Base-by-base conservation (phyloP, 768 basidiomycete species). In the Pleurotus citrinopileatus region DNA sequence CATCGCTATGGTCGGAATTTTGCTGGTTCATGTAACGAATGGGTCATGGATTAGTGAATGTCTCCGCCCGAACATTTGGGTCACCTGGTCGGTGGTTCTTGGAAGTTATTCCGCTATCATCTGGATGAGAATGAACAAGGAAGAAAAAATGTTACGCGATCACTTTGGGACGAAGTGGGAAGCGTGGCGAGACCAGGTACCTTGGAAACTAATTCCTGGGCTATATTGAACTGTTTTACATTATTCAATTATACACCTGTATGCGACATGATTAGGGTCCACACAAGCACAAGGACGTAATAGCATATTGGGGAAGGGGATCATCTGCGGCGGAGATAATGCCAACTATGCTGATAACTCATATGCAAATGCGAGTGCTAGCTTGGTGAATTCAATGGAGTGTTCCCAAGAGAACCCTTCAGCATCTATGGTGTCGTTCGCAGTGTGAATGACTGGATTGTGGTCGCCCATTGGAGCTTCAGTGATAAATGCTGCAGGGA, bases 331-430 rank as follows among this genome's bases (percentile, higher is more conserved):
- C n/a, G n/a, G n/a, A n/a, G n/a, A n/a, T n/a, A n/a, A n/a, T n/a
- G n/a, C n/a, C n/a, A 34, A 44, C 60, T 22, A 63, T 29, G 59
- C 44, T 22, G 69, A 63, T 57, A 84, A 59, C 62, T 85, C 84
- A 57, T 83, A 73, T 3, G 75, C 78, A 54, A 81, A 84, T 1
- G 79, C 82, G 10, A 83, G 72, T 19, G 72, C 78, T 19, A 85
- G 70, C 66, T 84, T 84, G 17, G 80, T 76, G 60, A 84, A 86
- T 64, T 84, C 79, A n/a, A 79, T 65, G 52, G 79, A 79, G 61
- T 84, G 79, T 4, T 62, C 51, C 69, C 73, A 75, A 3, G 73
- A 72, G 70, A 80, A 79, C 38, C 79, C 76, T 26, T 64, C 68
- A 59, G 73, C 66, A 60, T 67, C 68, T n/a, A 72, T 77, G 37